Evolutionary conservation across 2,329 filamentous ascomycete genomes (phyloP), one percentile per base, ranked within the genome.

Genomic region (Beauveria scarabaeidicola): DNA sequence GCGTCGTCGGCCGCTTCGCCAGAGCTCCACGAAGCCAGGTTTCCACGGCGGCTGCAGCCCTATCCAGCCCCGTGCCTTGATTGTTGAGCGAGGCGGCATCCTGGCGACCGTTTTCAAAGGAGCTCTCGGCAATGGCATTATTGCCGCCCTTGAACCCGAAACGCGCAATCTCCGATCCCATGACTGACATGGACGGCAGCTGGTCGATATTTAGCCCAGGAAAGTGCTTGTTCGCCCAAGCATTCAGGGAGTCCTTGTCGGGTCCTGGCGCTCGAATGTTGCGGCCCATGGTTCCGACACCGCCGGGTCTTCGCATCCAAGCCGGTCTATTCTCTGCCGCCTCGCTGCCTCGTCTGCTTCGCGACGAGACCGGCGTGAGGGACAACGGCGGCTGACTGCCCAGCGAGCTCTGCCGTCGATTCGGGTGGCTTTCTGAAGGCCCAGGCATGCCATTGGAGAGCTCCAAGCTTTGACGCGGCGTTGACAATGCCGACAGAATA

Each of bases 21-120:
- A 91, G 90, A 41, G 96, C 86, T 63, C 91, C 90, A 62, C 92
- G 81, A 61, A 97, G 78, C 91, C 94, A 99, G 1, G 87, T 88
- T 74, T 97, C 94, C 32, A 97, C 86, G 2, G 89, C 88, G 6
- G 90, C 88, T 1, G 92, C 91, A 10, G 96, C 87, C 63, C 92
- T 89, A 67, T 96, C 91, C 3, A 97, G 76, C 1, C 81, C 78
- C 3, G 73, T 78, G 15, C 80, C 79, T 51, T 80, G 77, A 52
- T 75, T 73, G n/a, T 74, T 72, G 5, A 73, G 65, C 11, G 78
- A 68, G 41, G 69, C 60, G 19, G 73, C 66, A 60, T 80, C 74
- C 47, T 77, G 71, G n/a, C 77, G 71, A 19, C 78, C 76, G 60
- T 81, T 74, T 64, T 79, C 75, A 65, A 79, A 75, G 23, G 79